These are phyloP conservation scores for Aspergillus sclerotioniger DNA, from an alignment of 495 filamentous ascomycete species.

Conservation along the genomic window DNA sequence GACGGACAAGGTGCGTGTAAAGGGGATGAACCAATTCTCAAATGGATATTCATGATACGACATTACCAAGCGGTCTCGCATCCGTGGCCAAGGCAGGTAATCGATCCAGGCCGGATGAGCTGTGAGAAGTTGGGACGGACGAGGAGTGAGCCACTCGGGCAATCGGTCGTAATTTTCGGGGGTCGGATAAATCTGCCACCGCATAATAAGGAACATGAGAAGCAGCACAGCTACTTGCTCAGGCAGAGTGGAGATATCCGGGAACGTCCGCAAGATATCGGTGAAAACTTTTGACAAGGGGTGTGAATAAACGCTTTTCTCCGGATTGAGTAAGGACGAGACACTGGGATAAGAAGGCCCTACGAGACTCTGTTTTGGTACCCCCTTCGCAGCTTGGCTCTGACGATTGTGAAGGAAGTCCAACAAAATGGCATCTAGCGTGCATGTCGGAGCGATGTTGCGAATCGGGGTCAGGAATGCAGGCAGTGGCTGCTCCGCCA, in stretches of 20 bases:
- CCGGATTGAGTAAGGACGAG: conserved; percentile 68
- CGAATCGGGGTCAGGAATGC: conserved; percentile 52
- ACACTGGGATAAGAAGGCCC: conserved; percentile 76
- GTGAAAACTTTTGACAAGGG: conserved; percentile 79
- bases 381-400: conserved; percentile 59
- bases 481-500: conserved; percentile 24
- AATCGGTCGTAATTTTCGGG: conserved; percentile 70
- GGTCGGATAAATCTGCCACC: conserved; percentile 76
- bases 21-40: conserved; percentile 78
- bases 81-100: conserved; percentile 69
- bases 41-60: conserved; percentile 55
- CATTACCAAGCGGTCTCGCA: conserved; percentile 62
- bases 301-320: conserved; percentile 58
- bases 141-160: conserved; percentile 64
- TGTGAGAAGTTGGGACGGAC: conserved; percentile 56
- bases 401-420: conserved; percentile 71
- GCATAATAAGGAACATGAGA: conserved; percentile 79
- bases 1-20: conserved; percentile 64
- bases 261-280: conserved; percentile 74
- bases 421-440: conserved; percentile 71
- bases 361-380: conserved; percentile 56
- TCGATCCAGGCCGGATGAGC: conserved; percentile 78
- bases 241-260: conserved; percentile 63
- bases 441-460: conserved; percentile 63
- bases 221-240: conserved; percentile 79